Evolutionary conservation across 352 stramenopile genomes (phyloP), one percentile per base, ranked within the genome.

Genomic region (Saprolegnia parasitica): DNA sequence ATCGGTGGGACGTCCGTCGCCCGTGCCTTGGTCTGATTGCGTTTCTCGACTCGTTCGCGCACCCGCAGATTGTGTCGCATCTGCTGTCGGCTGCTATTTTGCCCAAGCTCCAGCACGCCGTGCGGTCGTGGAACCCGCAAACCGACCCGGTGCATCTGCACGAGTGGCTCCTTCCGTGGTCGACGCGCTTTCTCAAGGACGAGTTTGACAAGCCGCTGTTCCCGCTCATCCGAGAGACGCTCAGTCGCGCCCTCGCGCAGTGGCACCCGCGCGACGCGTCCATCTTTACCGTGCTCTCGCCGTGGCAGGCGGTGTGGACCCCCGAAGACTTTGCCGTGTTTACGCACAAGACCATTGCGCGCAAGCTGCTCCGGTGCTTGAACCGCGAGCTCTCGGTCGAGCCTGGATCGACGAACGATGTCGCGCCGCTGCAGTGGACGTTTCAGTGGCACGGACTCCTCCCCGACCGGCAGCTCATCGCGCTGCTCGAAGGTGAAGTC

Each of bases 401-500:
- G 57, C 89, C 89, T 0, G 72, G 81, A 40, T 81, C 87, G 21
- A 56, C 68, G 16, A 81, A 95, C 72, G 83, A 81, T 1, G 64
- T 96, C 20, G 81, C 89, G 23, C 71, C 73, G 4, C 62, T 96
- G 23, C 76, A 72, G 24, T 95, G 85, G 84, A 76, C 93, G 23
- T 58, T 96, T 4, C 84, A 77, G 46, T 96, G 89, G 89, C 77
- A 81, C 74, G 61, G 75, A 20, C 49, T 87, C 60, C 68, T 96
- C 35, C 84, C 87, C 11, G 67, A 88, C 11, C 79, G 83, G 0
- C 87, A 96, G 61, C 81, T 93, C 57, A 76, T 93, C 37, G 83
- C 86, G 24, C 73, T 96, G 1, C 78, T 97, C 24, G 90, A 97
- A 74, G 90, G 87, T 10, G 91, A 97, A 61, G 96, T 97, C 58